These are phyloP conservation scores for Dissophora globulifera DNA, from an alignment of 192 early-diverging fungal species.

Conservation along the genomic window DNA sequence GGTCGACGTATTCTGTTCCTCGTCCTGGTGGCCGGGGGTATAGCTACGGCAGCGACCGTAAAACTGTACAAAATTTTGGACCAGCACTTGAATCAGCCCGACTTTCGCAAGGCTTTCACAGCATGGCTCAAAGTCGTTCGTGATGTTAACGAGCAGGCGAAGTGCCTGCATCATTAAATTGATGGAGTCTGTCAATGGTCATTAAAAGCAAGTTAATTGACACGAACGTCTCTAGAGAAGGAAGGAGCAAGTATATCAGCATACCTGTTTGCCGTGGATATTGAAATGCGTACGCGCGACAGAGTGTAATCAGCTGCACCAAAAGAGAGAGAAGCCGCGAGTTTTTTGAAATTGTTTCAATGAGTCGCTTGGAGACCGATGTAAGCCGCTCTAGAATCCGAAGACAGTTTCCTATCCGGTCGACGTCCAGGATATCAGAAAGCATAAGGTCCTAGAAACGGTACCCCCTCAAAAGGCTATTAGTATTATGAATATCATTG, in stretches of 20 bases:
- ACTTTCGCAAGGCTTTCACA: slow-evolving; percentile 22
- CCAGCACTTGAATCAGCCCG: slow-evolving; percentile 19
- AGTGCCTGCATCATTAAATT: slow-evolving; percentile 35
- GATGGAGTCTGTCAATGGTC: slow-evolving; percentile 20
- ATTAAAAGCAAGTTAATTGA: neutral
- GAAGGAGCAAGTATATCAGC: no score
- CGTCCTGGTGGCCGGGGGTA: neutral
- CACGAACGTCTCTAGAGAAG: no score
- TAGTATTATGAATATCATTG: neutral
- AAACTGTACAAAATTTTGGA: slow-evolving; percentile 45
- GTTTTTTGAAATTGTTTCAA: slow-evolving; percentile 4
- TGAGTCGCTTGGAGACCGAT: slow-evolving; percentile 16
- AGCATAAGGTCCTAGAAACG: slow-evolving; percentile 7
- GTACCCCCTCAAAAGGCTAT: no score
- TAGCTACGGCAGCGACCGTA: slow-evolving; percentile 28
- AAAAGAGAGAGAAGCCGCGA: slow-evolving; percentile 18
- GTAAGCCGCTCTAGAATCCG: slow-evolving; percentile 40
- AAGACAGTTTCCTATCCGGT: slow-evolving; percentile 37
- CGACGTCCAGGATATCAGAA: slow-evolving; percentile 34
- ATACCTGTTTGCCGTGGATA: slow-evolving; percentile 37
- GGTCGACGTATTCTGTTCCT: neutral
- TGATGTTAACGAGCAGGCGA: slow-evolving; percentile 37
- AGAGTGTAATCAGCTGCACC: slow-evolving; percentile 35
- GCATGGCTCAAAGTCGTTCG: slow-evolving; percentile 35
- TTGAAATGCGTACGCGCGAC: slow-evolving; percentile 41